Base-by-base conservation (phyloP, 352 stramenopile genomes). In the Phytopythium litorale region DNA sequence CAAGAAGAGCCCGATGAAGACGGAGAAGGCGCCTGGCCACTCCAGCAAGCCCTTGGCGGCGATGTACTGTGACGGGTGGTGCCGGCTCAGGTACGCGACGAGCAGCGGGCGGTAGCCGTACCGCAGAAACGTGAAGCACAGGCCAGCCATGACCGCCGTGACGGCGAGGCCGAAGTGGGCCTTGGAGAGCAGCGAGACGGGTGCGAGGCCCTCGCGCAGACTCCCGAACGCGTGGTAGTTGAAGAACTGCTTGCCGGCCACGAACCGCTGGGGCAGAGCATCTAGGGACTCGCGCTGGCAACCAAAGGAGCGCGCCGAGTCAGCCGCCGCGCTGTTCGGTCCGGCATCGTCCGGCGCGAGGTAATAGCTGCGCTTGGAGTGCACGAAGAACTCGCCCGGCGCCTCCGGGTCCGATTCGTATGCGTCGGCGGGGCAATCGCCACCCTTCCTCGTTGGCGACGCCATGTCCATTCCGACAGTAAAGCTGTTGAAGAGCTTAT, bases 1-100 rank as follows among this genome's bases (percentile, higher is more conserved):
- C n/a, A 76, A 91, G 19, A 94, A 56, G 30, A 97, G 78, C 28
- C 89, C 91, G 52, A 96, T 75, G n/a, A 97, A 68, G 8, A 97
- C 78, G 2, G 90, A 88, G 32, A 96, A 77, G 0, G 77, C 77
- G 15, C 75, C 84, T 3, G 84, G 74, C 64, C 94, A 88, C 23
- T 94, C 73, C 19, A 96, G 49, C 19, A 85, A 54, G 30, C 73
- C 63, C 56, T 67, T 62, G 32, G 45, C 65, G 3, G 71, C 60
- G 19, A 65, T 58, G 49, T 79, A 79, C 30, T 79, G 68, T 42
- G 63, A 62, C 7, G 67, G 45, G 38, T 83, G 76, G 38, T 76
- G 65, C 35, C 63, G 21, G 50, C 67, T 74, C 52, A 88, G 37
- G 52, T 73, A 83, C 58, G 65, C 65, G 21, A 78, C 66, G 12